Base-by-base conservation (phyloP, 768 basidiomycete species). In the Serpula lacrymans region DNA sequence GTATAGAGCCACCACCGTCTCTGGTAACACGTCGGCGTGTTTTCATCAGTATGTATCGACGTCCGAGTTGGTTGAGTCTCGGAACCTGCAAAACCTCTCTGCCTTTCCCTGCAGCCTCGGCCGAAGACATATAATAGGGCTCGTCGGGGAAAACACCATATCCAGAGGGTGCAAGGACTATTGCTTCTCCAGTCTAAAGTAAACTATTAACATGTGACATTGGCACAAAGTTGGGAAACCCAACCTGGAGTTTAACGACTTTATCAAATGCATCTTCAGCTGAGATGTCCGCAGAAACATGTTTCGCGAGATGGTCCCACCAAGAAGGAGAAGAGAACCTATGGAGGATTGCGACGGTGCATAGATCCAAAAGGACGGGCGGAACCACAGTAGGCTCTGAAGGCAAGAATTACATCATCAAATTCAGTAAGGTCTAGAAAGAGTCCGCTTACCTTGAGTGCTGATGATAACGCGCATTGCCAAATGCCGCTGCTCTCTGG, bases 271-370 rank as follows among this genome's bases (percentile, higher is more conserved):
- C 80, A 26, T 82, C 78, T 1, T 66, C 71, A 5, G 65, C 61
- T 1, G 74, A 72, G 40, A 84, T 71, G 45, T 84, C 74, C 0
- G 80, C 78, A 0, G 81, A 77, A 4, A 87, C 80, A 49, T 86
- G 84, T 14, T 79, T 74, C 1, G 72, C 65, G 1, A 88, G 53
- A 48, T 87, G 82, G 1, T 78, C 70, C 78, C 82, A 84, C 85
- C 85, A 87, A 2, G 80, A 69, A 0, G 82, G 81, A 0, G 86
- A 87, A 0, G 84, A 84, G 55, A 88, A 88, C 1, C 85, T 69
- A 47, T 87, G 85, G 2, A 86, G 48, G n/a, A 88, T 74, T 0
- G 77, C 59, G 1, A 85, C 63, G 1, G 75, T 75, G 39, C 83
- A 85, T 1, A 87, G 65, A 43, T 84, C 84, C 1, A 88, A 63